Conservation (phyloP, 2,329 filamentous ascomycete genomes). For the Mycosphaerella sp. region DNA sequence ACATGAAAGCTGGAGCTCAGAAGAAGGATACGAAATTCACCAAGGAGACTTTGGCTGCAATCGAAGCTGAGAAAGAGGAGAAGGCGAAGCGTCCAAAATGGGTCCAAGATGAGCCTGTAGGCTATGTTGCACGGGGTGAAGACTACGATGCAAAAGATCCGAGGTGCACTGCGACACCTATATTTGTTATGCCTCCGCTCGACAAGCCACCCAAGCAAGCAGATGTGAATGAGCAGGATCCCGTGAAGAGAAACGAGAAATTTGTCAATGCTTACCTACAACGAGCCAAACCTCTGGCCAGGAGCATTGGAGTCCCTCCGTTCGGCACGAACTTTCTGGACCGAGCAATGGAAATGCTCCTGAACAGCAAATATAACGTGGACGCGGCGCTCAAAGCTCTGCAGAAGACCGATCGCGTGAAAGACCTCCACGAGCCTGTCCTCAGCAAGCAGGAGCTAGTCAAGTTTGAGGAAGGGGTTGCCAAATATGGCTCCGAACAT, state of each 20-base stretch:
- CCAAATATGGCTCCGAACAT: slow-evolving; percentile 87
- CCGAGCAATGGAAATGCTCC: slow-evolving; percentile 69
- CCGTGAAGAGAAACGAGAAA: slow-evolving; percentile 39
- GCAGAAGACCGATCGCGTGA: slow-evolving; percentile 58
- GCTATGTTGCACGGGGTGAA: slow-evolving; percentile 78
- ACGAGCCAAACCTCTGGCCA: slow-evolving; percentile 58
- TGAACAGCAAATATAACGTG: slow-evolving; percentile 63
- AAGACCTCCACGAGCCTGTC: slow-evolving; percentile 77
- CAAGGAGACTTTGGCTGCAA: slow-evolving; percentile 70
- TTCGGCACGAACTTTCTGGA: slow-evolving; percentile 83
- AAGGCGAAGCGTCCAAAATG: slow-evolving; percentile 82
- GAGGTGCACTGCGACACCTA: slow-evolving; percentile 64
- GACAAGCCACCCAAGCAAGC: slow-evolving; percentile 22
- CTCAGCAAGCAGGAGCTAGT: slow-evolving; percentile 72
- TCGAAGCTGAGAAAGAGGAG: slow-evolving; percentile 74
- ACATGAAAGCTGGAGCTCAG: slow-evolving; percentile 52
- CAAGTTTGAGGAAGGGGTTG: slow-evolving; percentile 85
- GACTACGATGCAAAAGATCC: slow-evolving; percentile 68
- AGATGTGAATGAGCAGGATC: slow-evolving; percentile 9
- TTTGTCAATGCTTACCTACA: slow-evolving; percentile 72
- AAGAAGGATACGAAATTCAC: slow-evolving; percentile 72
- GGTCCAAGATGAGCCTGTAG: slow-evolving; percentile 84
- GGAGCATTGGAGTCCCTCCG: slow-evolving; percentile 63
- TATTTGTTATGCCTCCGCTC: slow-evolving; percentile 63
- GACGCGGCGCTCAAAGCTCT: slow-evolving; percentile 66